A percentile compares a stretch with the other conserved stretches of the same genome.
These are phyloP conservation scores for Tagetes patula DNA, from an alignment of 129 eudicot genomes.

Conservation along the genomic window DNA sequence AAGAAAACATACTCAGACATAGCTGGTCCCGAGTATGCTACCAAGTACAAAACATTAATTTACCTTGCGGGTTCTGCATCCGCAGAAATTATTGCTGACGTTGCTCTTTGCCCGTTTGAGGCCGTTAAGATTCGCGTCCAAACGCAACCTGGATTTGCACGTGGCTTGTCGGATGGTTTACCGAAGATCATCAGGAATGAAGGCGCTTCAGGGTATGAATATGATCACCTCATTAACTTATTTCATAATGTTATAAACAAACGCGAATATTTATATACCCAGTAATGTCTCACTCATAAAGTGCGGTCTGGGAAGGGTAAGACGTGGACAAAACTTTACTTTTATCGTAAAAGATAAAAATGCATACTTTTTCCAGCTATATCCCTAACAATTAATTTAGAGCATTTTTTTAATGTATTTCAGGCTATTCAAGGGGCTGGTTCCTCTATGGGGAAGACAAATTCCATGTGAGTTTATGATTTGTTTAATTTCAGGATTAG, in stretches of 20 bases:
- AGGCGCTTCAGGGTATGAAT: slow-evolving; percentile 63
- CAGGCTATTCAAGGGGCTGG: slow-evolving; percentile 83
- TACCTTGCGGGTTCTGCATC: slow-evolving; percentile 92
- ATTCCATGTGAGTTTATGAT: slow-evolving; percentile 74
- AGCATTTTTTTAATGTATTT: not conserved
- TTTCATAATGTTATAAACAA: not conserved
- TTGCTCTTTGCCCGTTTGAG: slow-evolving; percentile 90
- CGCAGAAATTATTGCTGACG: slow-evolving; percentile 73
- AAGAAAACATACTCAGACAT: slow-evolving; percentile 81
- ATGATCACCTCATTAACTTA: slow-evolving; percentile 13
- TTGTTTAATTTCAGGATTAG: not conserved
- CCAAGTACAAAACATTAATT: slow-evolving; percentile 81
- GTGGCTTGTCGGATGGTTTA: slow-evolving; percentile 70
- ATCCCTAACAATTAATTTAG: not conserved
- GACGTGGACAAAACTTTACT: no score
- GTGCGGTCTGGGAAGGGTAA: no score
- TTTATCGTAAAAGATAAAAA: no score
- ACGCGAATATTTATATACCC: no score
- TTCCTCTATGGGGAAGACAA: slow-evolving; percentile 91
- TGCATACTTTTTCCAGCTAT: no score
- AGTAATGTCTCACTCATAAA: no score
- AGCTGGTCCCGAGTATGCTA: slow-evolving; percentile 81
- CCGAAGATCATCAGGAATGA: slow-evolving; percentile 77
- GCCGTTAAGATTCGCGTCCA: slow-evolving; percentile 96
- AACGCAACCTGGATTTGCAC: slow-evolving; percentile 87